Conservation (phyloP, 2,329 filamentous ascomycete species). For the Dactylonectria macrodidyma region DNA sequence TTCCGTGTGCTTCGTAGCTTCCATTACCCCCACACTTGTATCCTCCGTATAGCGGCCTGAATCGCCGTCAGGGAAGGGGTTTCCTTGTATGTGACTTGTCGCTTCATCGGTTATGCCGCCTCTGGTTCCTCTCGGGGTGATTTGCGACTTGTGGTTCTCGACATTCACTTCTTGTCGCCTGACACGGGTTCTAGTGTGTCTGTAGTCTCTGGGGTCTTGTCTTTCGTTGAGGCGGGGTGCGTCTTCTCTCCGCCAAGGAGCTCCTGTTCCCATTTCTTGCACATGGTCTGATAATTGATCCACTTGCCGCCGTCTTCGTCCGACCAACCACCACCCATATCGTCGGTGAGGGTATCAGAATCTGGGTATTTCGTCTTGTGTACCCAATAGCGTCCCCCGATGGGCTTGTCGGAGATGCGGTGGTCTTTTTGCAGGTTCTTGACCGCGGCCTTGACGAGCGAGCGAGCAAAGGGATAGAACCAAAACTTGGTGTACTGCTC, state of each 20-base stretch:
- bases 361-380: slow-evolving; percentile 33
- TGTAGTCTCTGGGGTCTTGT: neutral
- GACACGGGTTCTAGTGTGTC: no score
- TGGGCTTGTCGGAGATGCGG: slow-evolving; percentile 24
- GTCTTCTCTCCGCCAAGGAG: slow-evolving; percentile 45
- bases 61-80: neutral
- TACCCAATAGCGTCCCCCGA: slow-evolving; percentile 32
- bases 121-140: no score
- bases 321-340: slow-evolving; percentile 39
- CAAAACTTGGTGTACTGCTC: slow-evolving; percentile 34
- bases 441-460: slow-evolving; percentile 28
- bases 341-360: slow-evolving; percentile 26
- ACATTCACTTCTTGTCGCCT: neutral
- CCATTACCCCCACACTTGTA: neutral
- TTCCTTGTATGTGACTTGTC: neutral
- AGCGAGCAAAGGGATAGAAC: slow-evolving; percentile 33
- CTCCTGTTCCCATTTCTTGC: slow-evolving; percentile 40
- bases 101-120: neutral
- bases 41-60: neutral
- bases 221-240: neutral
- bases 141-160: no score
- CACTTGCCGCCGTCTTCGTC: slow-evolving; percentile 42
- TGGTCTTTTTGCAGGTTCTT: slow-evolving; percentile 18
- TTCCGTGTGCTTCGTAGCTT: neutral
- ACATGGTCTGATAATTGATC: slow-evolving; percentile 48